phyloP scores from a whole-genome alignment of 2,329 filamentous ascomycete species.

The Eutypa lata region DNA sequence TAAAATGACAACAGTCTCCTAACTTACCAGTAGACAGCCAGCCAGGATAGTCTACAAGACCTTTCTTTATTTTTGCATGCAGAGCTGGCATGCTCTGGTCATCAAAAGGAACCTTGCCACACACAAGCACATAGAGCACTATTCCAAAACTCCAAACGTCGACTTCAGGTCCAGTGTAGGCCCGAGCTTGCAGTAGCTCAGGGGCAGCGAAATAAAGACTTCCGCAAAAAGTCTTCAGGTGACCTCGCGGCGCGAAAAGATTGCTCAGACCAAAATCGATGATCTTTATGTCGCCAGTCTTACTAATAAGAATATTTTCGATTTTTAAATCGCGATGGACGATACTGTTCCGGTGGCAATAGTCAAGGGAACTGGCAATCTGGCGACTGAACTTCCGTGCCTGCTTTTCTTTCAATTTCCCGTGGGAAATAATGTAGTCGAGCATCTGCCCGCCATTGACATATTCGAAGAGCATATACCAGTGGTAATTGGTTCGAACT shows the following conservation, averaged over 20 bases:
- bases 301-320: conserved; percentile 98
- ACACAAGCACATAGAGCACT: conserved; percentile 93
- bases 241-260: conserved; percentile 78
- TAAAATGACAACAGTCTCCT: no score
- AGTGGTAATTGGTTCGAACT: conserved; percentile 93
- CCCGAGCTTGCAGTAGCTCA: conserved; percentile 86
- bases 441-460: conserved; percentile 99
- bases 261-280: conserved; percentile 99
- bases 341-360: conserved; percentile 97
- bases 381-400: conserved; percentile 96
- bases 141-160: conserved; percentile 99
- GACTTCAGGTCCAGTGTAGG: conserved; percentile 94
- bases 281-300: conserved; percentile 98
- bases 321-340: conserved; percentile 98
- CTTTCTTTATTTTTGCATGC: conserved; percentile 98
- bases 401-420: conserved; percentile 96
- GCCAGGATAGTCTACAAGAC: conserved; percentile 88
- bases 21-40: conserved; percentile 83
- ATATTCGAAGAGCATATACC: conserved; percentile 99
- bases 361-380: conserved; percentile 94
- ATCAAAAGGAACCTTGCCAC: conserved; percentile 96
- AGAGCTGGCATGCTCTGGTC: conserved; percentile 98
- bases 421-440: conserved; percentile 98
- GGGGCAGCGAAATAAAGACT: conserved; percentile 97
- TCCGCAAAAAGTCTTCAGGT: conserved; percentile 95